Conservation (phyloP, 1,139 yeast species). For the Suhomyces wounanorum region DNA sequence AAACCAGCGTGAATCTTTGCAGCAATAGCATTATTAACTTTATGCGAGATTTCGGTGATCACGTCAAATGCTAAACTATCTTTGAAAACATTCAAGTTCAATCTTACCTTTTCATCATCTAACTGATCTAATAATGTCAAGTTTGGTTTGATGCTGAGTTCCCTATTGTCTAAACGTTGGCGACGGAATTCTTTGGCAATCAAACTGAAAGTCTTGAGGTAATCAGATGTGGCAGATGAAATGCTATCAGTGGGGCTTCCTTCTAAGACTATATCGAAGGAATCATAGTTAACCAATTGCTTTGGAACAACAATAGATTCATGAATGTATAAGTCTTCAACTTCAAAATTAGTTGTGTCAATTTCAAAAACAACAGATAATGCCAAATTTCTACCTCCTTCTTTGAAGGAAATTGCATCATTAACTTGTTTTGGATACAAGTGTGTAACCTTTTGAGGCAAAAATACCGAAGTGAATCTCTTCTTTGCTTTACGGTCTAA, state of each 20-base stretch:
- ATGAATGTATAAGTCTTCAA: slow-evolving; percentile 76
- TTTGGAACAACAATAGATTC: slow-evolving; percentile 71
- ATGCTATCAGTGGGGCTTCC: slow-evolving; percentile 33
- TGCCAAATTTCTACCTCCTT: slow-evolving; percentile 63
- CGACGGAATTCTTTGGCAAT: slow-evolving; percentile 74
- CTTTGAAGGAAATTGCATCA: slow-evolving; percentile 61
- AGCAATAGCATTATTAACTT: slow-evolving; percentile 85
- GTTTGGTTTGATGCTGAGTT: slow-evolving; percentile 53
- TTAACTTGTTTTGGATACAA: slow-evolving; percentile 71
- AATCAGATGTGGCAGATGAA: slow-evolving; percentile 65
- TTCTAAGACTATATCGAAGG: slow-evolving; percentile 52
- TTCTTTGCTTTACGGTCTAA: slow-evolving; percentile 90
- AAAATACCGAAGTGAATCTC: slow-evolving; percentile 84
- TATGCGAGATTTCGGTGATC: slow-evolving; percentile 74
- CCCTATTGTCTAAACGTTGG: slow-evolving; percentile 59
- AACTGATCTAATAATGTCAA: slow-evolving; percentile 74
- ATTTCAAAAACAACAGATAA: slow-evolving; percentile 83
- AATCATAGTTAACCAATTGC: slow-evolving; percentile 51
- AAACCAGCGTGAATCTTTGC: slow-evolving; percentile 72
- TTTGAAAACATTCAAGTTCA: slow-evolving; percentile 73
- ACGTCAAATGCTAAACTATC: slow-evolving; percentile 59
- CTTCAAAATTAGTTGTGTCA: slow-evolving; percentile 70
- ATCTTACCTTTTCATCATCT: slow-evolving; percentile 80
- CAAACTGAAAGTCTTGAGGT: slow-evolving; percentile 62
- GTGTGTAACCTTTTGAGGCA: slow-evolving; percentile 76